phyloP scores from a whole-genome alignment of 1,284 basidiomycete species.

The Sanghuangporus sanghuang region DNA sequence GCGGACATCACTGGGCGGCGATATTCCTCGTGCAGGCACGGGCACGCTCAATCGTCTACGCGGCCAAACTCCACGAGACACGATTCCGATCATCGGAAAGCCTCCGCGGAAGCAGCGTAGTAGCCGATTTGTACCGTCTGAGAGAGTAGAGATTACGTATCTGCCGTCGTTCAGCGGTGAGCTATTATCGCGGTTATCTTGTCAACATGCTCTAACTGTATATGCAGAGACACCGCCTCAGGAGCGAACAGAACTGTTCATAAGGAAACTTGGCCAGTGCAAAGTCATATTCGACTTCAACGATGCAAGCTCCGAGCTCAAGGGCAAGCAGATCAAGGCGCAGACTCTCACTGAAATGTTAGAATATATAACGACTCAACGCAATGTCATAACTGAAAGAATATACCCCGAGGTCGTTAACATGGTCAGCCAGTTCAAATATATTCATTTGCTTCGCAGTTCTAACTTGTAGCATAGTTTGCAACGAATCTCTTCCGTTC shows the following conservation, averaged over 20 bases:
- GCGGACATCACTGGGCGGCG: conserved; percentile 46
- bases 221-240: conserved; percentile 79
- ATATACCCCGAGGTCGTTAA: conserved; percentile 99
- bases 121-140: conserved; percentile 93
- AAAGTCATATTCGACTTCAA: conserved; percentile 99
- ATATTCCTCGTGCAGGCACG: conserved; percentile 45
- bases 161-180: conserved; percentile 89
- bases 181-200: conserved; percentile 28
- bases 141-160: conserved; percentile 94
- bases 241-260: conserved; percentile 88
- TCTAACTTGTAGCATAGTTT: conserved; percentile 52
- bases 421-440: conserved; percentile 64
- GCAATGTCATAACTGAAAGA: conserved; percentile 93
- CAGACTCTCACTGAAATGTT: conserved; percentile 98
- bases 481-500: conserved; percentile 97
- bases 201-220: conserved; percentile 17
- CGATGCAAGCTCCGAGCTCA: conserved; percentile 92
- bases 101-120: conserved; percentile 94
- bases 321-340: conserved; percentile 98
- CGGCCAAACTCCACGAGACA: conserved; percentile 77
- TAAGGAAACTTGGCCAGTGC: conserved; percentile 95
- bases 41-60: conserved; percentile 59
- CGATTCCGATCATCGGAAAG: conserved; percentile 91
- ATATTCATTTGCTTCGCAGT: conserved; percentile 9
- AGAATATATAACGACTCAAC: conserved; percentile 97